Evolutionary conservation across 108 stramenopile species (phyloP).

Genomic region (Chaetoceros tenuissimus): DNA sequence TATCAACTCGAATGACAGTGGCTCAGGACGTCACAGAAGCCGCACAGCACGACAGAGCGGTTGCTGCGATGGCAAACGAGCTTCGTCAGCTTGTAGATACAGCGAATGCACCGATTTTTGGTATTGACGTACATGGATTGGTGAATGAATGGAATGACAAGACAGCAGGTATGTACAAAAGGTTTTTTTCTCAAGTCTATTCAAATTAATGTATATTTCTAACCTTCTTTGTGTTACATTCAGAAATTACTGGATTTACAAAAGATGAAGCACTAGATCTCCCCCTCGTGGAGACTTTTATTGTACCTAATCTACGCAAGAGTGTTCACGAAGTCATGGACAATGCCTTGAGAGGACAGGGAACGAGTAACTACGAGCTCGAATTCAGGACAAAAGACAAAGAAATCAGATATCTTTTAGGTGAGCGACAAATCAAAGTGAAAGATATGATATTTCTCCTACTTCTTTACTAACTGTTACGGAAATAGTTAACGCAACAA

Average conservation of each 20-base stretch:
- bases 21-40: conserved; percentile 76
- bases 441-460: too few species aligned
- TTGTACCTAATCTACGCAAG: conserved; percentile 21
- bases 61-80: conserved; percentile 52
- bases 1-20: too few species aligned
- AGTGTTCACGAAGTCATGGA: conserved; percentile 44
- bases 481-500: conserved; percentile 66
- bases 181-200: too few species aligned
- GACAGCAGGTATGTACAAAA: conserved; percentile 27
- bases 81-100: conserved; percentile 64
- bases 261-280: conserved; percentile 51
- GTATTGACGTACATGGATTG: conserved; percentile 57
- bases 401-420: conserved; percentile 41
- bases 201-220: too few species aligned
- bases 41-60: conserved; percentile 41
- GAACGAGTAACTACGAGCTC: conserved; percentile 61
- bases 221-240: too few species aligned
- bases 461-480: too few species aligned
- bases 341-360: conserved; percentile 47
- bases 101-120: conserved; percentile 80
- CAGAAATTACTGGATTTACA: conserved; percentile 61
- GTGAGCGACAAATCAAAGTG: too few species aligned
- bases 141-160: conserved; percentile 68
- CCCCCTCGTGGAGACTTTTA: conserved; percentile 35
- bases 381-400: conserved; percentile 38